Evolutionary conservation across 139 green algal genomes (phyloP).

Genomic region (Tetradesmus lagerheimii): DNA sequence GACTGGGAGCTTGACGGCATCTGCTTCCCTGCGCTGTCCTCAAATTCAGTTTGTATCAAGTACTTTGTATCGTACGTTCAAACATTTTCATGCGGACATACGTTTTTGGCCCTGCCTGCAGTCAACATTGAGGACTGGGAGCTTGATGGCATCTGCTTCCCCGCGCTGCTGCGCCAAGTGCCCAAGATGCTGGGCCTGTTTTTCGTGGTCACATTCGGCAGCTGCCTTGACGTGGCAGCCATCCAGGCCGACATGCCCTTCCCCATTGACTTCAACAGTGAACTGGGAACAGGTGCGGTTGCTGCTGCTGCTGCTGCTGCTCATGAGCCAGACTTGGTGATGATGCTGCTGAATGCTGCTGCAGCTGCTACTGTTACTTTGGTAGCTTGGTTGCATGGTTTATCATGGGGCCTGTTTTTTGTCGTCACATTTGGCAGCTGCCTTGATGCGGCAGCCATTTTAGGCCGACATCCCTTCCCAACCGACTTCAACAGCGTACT

Average conservation of each 20-base stretch:
- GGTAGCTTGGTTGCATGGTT: neutral
- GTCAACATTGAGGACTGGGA: constrained; percentile 62
- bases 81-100: too few species aligned
- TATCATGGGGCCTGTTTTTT: constrained; percentile 79
- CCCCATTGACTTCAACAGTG: constrained; percentile 82
- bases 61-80: too few species aligned
- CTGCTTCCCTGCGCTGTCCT: constrained; percentile 62
- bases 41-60: too few species aligned
- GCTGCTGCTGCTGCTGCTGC: neutral
- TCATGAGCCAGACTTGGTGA: too few species aligned
- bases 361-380: too few species aligned
- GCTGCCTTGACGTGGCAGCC: constrained; percentile 81
- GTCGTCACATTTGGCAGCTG: constrained; percentile 86
- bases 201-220: constrained; percentile 84
- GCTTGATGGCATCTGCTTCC: constrained; percentile 64
- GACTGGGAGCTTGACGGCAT: constrained; percentile 62
- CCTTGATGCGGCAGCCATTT: constrained; percentile 83
- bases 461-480: constrained; percentile 67
- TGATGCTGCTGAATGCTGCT: constrained; percentile 51
- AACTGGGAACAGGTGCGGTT: constrained; percentile 66
- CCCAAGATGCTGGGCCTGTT: constrained; percentile 78
- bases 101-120: neutral
- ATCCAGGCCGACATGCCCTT: constrained; percentile 72
- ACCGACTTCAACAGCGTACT: constrained; percentile 88
- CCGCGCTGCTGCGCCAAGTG: constrained; percentile 62